Conservation (phyloP, 495 filamentous ascomycete genomes). For the Penicillium salamii region DNA sequence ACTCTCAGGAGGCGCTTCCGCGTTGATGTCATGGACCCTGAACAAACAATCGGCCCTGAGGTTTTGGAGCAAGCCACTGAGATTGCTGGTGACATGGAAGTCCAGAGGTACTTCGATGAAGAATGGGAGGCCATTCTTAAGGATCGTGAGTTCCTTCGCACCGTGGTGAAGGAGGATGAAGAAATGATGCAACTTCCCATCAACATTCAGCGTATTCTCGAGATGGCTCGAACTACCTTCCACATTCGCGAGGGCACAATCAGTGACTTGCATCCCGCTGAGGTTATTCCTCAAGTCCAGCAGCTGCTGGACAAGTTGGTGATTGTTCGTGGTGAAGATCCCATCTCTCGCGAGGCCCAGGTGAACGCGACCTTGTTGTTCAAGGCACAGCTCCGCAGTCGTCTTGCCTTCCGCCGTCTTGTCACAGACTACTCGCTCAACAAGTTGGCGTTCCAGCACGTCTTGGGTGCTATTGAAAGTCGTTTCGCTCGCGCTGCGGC, state of each 20-base stretch:
- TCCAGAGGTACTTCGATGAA: slow-evolving; percentile 80
- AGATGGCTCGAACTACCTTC: slow-evolving; percentile 85
- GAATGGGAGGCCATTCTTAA: slow-evolving; percentile 77
- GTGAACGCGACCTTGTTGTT: slow-evolving; percentile 82
- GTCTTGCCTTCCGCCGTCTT: slow-evolving; percentile 86
- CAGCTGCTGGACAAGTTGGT: slow-evolving; percentile 71
- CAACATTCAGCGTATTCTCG: slow-evolving; percentile 85
- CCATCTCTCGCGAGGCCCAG: slow-evolving; percentile 81
- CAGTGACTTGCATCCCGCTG: slow-evolving; percentile 86
- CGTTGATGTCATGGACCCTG: slow-evolving; percentile 91
- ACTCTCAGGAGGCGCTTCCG: slow-evolving; percentile 77
- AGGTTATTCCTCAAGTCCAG: slow-evolving; percentile 80
- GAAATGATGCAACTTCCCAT: slow-evolving; percentile 86
- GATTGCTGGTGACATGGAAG: slow-evolving; percentile 78
- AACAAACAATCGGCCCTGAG: slow-evolving; percentile 58
- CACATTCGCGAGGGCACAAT: slow-evolving; percentile 77
- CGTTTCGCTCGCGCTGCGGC: slow-evolving; percentile 79
- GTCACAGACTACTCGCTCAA: slow-evolving; percentile 80
- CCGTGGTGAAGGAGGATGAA: slow-evolving; percentile 64
- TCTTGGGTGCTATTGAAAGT: slow-evolving; percentile 86
- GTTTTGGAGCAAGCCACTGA: slow-evolving; percentile 83
- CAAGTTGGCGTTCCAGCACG: slow-evolving; percentile 88
- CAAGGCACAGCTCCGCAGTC: slow-evolving; percentile 86
- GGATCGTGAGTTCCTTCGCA: slow-evolving; percentile 74
- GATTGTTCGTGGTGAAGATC: slow-evolving; percentile 80